phyloP scores from a whole-genome alignment of 768 basidiomycete genomes.

The Russula virescens region DNA sequence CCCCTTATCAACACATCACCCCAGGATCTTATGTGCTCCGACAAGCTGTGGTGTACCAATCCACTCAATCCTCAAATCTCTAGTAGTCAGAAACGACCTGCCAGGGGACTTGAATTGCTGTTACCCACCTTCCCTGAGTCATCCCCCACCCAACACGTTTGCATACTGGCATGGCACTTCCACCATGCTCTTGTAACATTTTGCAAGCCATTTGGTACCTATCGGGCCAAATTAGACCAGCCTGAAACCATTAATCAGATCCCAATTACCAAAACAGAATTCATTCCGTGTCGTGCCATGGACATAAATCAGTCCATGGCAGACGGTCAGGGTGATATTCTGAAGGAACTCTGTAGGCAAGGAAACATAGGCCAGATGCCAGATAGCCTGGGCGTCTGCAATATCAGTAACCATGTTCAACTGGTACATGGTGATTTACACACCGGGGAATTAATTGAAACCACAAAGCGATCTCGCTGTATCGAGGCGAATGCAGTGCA shows the following conservation, averaged over 20 bases:
- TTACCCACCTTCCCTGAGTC: too few relatives aligned
- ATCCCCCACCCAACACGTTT: too few relatives aligned
- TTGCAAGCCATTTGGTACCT: too few relatives aligned
- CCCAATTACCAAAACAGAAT: background rate
- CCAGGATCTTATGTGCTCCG: background rate
- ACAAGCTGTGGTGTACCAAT: too few relatives aligned
- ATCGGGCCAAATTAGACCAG: too few relatives aligned
- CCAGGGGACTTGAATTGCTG: too few relatives aligned
- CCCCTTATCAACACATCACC: background rate
- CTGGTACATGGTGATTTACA: background rate
- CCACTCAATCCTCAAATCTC: too few relatives aligned
- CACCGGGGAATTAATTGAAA: background rate
- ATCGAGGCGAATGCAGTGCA: background rate
- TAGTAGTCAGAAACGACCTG: too few relatives aligned
- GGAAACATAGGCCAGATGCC: too few relatives aligned
- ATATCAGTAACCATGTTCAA: background rate
- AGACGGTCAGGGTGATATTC: background rate
- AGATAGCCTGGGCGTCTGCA: background rate
- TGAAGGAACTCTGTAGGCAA: background rate
- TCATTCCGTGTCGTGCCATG: background rate
- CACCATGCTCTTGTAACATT: background rate
- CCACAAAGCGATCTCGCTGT: background rate
- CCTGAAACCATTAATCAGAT: background rate
- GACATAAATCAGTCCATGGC: background rate
- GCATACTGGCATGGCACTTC: background rate